Percentiles rank a stretch among this genome's conserved stretches.
Conservation (phyloP, 2,329 filamentous ascomycete genomes). For the Coniella lustricola region DNA sequence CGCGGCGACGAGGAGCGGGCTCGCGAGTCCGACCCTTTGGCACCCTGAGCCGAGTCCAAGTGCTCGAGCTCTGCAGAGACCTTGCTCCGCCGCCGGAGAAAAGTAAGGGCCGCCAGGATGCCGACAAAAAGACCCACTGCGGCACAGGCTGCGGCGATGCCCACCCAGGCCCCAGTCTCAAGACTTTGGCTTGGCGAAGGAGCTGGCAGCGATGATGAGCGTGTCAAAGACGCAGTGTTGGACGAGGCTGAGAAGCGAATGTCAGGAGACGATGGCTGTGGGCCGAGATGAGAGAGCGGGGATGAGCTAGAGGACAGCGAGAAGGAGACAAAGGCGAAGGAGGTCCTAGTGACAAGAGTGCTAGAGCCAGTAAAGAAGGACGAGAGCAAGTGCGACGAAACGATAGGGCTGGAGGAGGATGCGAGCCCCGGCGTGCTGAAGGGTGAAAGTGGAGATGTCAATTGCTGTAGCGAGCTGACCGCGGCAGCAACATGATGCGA, state of each 20-base stretch:
- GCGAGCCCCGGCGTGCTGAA: background rate
- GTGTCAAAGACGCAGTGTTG: background rate
- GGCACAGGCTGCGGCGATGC: conserved; percentile 25
- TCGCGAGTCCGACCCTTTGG: conserved; percentile 2
- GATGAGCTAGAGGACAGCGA: background rate
- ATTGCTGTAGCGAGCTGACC: background rate
- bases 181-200: conserved; percentile 6
- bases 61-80: background rate
- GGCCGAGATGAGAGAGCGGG: background rate
- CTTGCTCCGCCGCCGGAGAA: conserved; percentile 20
- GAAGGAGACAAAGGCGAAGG: background rate
- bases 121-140: conserved; percentile 24
- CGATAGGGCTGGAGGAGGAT: background rate
- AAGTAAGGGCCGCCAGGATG: conserved; percentile 20
- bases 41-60: background rate
- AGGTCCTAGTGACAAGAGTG: background rate
- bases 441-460: background rate
- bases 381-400: background rate
- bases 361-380: background rate
- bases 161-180: conserved; percentile 20
- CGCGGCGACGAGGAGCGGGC: conserved; percentile 11
- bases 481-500: background rate
- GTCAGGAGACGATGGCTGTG: background rate
- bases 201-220: background rate
- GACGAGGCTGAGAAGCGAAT: background rate